Evolutionary conservation across 2,329 filamentous ascomycete genomes (phyloP), one percentile per base, ranked within the genome.

Genomic region (Penicillium sp.): DNA sequence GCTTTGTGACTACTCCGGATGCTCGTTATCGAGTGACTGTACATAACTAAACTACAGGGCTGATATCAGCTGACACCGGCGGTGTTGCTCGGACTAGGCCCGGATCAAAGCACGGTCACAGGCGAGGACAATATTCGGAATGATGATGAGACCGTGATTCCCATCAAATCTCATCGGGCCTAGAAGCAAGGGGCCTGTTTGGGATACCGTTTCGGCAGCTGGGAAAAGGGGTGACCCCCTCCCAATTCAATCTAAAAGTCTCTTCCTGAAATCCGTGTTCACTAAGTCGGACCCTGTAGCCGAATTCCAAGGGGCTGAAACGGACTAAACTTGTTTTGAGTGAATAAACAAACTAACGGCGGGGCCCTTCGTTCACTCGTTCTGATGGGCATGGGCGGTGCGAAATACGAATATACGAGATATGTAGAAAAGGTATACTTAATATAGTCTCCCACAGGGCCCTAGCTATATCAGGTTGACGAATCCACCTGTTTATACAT

Each of bases 401-500:
- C 35, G 11, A 41, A 15, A 41, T 41, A 41, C 35, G 35, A 15
- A 41, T 41, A 41, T 15, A 41, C 35, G 21, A 21, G 21, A 21
- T 21, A 21, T 21, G 21, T 21, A 21, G 21, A 21, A 21, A 21
- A 21, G 21, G 21, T 21, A 21, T 21, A 21, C 21, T 21, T 21
- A 21, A 21, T 21, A 2, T 21, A 21, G 21, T 21, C 21, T 21
- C 21, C 21, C 21, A 21, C 21, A 21, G 21, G 21, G 21, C 21
- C 21, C 21, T 21, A 1, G 21, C 21, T 21, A 21, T 21, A 21
- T 21, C 29, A 3, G 6, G 17, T 13, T 19, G 19, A 47, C 38
- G 44, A 13, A 7, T 30, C 56, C 45, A 55, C 51, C 46, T 38
- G 23, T 50, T 56, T 56, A 71, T 83, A 87, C 84, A 87, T 82